These are phyloP conservation scores for Agrostemma githago DNA, from an alignment of 148 eudicot species.

Conservation along the genomic window DNA sequence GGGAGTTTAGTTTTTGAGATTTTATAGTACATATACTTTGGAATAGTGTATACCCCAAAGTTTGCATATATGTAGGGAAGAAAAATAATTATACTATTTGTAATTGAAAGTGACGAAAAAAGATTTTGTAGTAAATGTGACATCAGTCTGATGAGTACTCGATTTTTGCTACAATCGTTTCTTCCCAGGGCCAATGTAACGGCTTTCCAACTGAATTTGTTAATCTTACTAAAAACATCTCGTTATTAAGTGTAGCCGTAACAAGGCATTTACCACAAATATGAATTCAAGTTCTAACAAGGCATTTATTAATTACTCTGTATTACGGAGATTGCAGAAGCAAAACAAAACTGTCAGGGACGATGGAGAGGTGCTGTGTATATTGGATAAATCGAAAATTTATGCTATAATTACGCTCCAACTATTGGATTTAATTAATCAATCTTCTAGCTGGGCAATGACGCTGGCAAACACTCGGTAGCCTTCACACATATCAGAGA, in stretches of 20 bases:
- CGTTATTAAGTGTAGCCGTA: too few relatives aligned
- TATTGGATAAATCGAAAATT: neutral
- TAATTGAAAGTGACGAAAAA: slow-evolving; percentile 5
- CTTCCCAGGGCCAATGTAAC: neutral
- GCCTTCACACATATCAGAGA: slow-evolving; percentile 92
- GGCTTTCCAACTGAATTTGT: too few relatives aligned
- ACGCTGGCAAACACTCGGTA: slow-evolving; percentile 71
- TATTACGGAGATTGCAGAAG: too few relatives aligned
- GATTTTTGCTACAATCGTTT: neutral
- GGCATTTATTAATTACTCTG: too few relatives aligned
- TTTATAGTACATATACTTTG: neutral
- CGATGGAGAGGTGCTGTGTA: neutral
- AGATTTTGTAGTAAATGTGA: neutral
- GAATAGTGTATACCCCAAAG: neutral
- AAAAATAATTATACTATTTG: neutral
- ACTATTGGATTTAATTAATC: slow-evolving; percentile 12
- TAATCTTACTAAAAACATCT: neutral
- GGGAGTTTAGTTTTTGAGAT: neutral
- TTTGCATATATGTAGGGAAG: neutral
- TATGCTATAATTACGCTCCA: neutral
- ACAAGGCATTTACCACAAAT: too few relatives aligned
- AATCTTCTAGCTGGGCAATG: slow-evolving; percentile 80
- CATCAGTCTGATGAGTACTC: neutral
- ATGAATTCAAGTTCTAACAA: too few relatives aligned
- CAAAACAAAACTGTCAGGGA: neutral